phyloP scores from a whole-genome alignment of 2,329 filamentous ascomycete species.

The Didymella segeticola region DNA sequence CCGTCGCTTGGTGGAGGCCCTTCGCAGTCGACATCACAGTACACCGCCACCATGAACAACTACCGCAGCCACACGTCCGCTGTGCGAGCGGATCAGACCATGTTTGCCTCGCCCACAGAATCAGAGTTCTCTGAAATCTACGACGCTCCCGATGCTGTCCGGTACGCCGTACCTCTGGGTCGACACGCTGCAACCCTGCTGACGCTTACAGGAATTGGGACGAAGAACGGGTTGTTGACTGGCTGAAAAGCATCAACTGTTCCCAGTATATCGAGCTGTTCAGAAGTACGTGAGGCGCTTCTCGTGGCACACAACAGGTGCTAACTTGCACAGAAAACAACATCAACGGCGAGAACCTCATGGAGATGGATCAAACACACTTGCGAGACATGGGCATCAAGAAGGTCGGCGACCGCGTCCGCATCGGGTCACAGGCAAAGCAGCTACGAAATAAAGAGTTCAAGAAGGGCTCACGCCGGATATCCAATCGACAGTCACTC shows the following conservation, averaged over 20 bases:
- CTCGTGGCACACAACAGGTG: not conserved
- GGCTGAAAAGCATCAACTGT: conserved; percentile 89
- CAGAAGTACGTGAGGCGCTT: conserved; percentile 57
- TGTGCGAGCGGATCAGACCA: conserved; percentile 54
- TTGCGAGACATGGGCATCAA: conserved; percentile 98
- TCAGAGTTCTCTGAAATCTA: conserved; percentile 85
- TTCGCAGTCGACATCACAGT: conserved; percentile 44
- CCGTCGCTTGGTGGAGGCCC: conserved; percentile 52
- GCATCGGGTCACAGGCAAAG: conserved; percentile 66
- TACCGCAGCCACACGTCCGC: conserved; percentile 46
- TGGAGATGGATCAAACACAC: conserved; percentile 96
- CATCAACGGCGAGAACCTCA: conserved; percentile 94
- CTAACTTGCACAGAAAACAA: conserved; percentile 70
- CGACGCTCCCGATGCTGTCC: conserved; percentile 70
- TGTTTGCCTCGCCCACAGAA: conserved; percentile 83
- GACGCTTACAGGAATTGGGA: conserved; percentile 69
- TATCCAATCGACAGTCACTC: conserved; percentile 80
- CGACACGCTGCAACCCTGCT: conserved; percentile 9
- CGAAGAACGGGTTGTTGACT: conserved; percentile 89
- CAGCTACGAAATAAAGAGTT: conserved; percentile 58
- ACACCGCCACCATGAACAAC: conserved; percentile 41
- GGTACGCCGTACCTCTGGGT: conserved; percentile 35
- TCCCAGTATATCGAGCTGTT: conserved; percentile 93
- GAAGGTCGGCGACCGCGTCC: conserved; percentile 94
- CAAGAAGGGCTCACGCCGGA: conserved; percentile 68